These are phyloP conservation scores for Leishmania gerbilli DNA, from an alignment of 208 protist species.

Conservation along the genomic window DNA sequence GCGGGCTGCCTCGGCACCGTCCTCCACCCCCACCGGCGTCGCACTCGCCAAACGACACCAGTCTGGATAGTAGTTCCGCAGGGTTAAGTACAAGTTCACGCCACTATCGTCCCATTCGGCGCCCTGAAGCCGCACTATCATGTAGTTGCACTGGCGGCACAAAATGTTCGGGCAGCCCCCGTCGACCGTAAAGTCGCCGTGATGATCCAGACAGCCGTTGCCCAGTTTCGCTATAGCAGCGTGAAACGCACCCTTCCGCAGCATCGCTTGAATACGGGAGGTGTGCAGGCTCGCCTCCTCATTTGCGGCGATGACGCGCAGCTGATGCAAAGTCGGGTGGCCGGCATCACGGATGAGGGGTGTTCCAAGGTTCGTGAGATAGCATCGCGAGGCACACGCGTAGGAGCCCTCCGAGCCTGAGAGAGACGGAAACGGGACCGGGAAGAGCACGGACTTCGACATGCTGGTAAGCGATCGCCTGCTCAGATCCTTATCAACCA, in stretches of 20 bases:
- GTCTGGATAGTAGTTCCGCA: constrained; percentile 89
- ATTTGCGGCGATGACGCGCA: constrained; percentile 40
- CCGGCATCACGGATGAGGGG: not conserved
- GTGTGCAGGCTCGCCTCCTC: constrained; percentile 22
- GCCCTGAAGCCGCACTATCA: constrained; percentile 77
- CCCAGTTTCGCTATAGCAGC: constrained; percentile 44
- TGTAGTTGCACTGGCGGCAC: constrained; percentile 79
- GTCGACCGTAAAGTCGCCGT: constrained; percentile 24
- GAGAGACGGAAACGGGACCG: constrained; percentile 69
- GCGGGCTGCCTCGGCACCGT: constrained; percentile 5
- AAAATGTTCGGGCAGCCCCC: constrained; percentile 77
- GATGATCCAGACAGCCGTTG: constrained; percentile 67
- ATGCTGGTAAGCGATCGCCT: not conserved
- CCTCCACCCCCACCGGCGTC: constrained; percentile 50
- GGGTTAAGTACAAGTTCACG: constrained; percentile 80
- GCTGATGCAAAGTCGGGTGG: constrained; percentile 45
- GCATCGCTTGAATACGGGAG: constrained; percentile 19
- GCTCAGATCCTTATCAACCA: not conserved
- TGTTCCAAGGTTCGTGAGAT: constrained; percentile 60
- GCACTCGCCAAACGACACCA: constrained; percentile 74
- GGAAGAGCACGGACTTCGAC: constrained; percentile 18
- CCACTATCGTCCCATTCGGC: constrained; percentile 65
- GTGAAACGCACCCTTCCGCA: constrained; percentile 67
- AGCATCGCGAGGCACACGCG: constrained; percentile 55
- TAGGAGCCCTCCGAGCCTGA: constrained; percentile 25